Evolutionary conservation across 352 stramenopile species (phyloP).

Genomic region (Phytophthora sojae): DNA sequence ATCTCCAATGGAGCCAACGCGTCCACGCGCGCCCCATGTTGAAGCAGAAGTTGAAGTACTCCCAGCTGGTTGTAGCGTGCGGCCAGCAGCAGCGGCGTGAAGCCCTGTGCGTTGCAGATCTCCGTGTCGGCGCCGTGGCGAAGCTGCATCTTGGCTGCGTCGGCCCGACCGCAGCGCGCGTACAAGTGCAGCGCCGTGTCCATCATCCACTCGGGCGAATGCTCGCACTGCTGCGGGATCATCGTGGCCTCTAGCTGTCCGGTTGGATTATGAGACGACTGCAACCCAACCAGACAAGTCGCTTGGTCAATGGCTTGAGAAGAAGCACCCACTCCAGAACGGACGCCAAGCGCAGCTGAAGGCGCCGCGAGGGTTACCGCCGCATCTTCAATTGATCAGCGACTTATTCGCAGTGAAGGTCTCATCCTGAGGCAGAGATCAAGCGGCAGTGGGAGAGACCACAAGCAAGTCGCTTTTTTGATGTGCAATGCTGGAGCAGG

Average conservation of each 20-base stretch:
- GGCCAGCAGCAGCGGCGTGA: constrained; percentile 45
- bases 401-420: constrained; percentile 24
- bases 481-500: constrained; percentile 17
- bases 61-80: constrained; percentile 41
- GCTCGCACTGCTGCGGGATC: constrained; percentile 4
- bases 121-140: constrained; percentile 41
- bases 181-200: constrained; percentile 54
- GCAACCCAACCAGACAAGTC: constrained; percentile 3
- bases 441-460: constrained; percentile 15
- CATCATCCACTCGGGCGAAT: constrained; percentile 21
- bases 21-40: constrained; percentile 34
- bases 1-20: constrained; percentile 25
- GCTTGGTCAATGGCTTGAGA: constrained; percentile 18
- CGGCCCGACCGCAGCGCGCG: constrained; percentile 33
- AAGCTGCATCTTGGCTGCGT: constrained; percentile 41
- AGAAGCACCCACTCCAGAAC: constrained; percentile 5
- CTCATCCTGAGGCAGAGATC: constrained; percentile 24
- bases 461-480: constrained; percentile 3
- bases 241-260: background rate
- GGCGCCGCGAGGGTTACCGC: background rate
- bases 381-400: constrained; percentile 7
- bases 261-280: constrained; percentile 13
- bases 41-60: constrained; percentile 44
- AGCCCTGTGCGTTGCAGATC: constrained; percentile 30
- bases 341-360: constrained; percentile 10